Conservation (phyloP, 176 grass and related monocot genomes). For the Dactylis glomerata region DNA sequence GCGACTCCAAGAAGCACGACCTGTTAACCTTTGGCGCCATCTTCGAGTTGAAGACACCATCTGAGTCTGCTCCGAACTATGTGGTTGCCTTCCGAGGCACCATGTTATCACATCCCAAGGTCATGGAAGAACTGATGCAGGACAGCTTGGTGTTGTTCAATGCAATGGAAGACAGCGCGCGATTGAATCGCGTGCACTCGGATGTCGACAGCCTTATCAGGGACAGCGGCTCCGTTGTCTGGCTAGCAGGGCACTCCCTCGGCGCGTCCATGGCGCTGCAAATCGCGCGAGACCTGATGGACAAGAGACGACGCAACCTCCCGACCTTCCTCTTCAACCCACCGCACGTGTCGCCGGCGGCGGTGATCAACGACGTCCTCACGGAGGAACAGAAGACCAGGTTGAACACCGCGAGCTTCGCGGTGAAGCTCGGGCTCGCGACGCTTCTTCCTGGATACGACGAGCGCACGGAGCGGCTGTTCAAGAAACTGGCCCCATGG, state of each 20-base stretch:
- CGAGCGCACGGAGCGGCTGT: background rate
- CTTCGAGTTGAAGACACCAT: background rate
- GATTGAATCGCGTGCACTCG: background rate
- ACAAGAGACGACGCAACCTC: background rate
- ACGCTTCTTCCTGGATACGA: background rate
- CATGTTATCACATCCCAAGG: background rate
- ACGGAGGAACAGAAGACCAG: too few species aligned
- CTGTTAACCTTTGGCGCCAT: background rate
- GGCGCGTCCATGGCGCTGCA: background rate
- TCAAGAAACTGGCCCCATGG: background rate
- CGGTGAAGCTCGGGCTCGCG: too few species aligned
- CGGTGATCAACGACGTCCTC: background rate
- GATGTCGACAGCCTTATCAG: background rate
- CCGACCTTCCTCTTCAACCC: background rate
- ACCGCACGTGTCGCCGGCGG: background rate
- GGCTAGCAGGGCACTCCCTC: constrained; percentile 10
- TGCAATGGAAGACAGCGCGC: background rate
- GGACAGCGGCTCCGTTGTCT: background rate
- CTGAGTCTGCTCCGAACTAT: background rate
- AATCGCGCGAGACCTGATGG: background rate
- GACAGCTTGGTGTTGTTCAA: background rate
- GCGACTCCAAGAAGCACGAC: background rate
- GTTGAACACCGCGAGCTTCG: too few species aligned
- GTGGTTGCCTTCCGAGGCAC: background rate
- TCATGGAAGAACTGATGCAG: background rate